phyloP scores from a whole-genome alignment of 805 yeast genomes.

The Zygotorulaspora chibaensis region DNA sequence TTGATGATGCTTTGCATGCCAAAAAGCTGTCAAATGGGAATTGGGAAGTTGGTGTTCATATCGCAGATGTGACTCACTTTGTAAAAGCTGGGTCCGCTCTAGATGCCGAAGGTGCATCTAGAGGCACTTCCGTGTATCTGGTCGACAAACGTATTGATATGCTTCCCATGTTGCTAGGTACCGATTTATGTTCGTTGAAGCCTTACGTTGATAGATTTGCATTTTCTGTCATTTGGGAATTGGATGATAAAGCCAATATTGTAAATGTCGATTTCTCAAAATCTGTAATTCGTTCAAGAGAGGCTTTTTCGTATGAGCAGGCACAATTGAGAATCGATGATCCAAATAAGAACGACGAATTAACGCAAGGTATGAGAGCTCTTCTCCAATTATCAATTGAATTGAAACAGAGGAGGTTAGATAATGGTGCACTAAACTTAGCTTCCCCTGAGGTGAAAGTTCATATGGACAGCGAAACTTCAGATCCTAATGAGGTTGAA shows the following conservation, averaged over 20 bases:
- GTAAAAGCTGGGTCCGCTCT: slow-evolving; percentile 89
- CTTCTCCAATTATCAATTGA: slow-evolving; percentile 75
- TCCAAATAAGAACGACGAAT: slow-evolving; percentile 63
- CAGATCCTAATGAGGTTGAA: slow-evolving; percentile 95
- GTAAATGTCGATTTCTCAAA: slow-evolving; percentile 75
- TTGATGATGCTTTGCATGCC: slow-evolving; percentile 97
- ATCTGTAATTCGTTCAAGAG: slow-evolving; percentile 84
- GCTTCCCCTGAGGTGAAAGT: slow-evolving; percentile 98
- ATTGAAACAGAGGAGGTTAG: slow-evolving; percentile 78
- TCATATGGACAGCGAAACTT: slow-evolving; percentile 93
- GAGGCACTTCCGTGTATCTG: slow-evolving; percentile 95
- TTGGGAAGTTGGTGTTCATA: slow-evolving; percentile 96
- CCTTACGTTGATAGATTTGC: slow-evolving; percentile 96
- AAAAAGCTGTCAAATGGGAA: slow-evolving; percentile 80
- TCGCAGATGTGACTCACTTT: slow-evolving; percentile 97
- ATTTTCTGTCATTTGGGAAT: slow-evolving; percentile 93
- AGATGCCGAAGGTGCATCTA: slow-evolving; percentile 92
- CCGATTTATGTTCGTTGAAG: slow-evolving; percentile 89
- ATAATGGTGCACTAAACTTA: slow-evolving; percentile 92
- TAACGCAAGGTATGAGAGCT: slow-evolving; percentile 85
- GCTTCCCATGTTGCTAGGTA: slow-evolving; percentile 93
- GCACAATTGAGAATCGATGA: slow-evolving; percentile 94
- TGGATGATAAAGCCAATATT: slow-evolving; percentile 81
- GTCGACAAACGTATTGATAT: slow-evolving; percentile 98
- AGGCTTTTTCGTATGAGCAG: slow-evolving; percentile 89